These are phyloP conservation scores for Sergeia podlipaevii DNA, from an alignment of 208 protist genomes.

Conservation along the genomic window DNA sequence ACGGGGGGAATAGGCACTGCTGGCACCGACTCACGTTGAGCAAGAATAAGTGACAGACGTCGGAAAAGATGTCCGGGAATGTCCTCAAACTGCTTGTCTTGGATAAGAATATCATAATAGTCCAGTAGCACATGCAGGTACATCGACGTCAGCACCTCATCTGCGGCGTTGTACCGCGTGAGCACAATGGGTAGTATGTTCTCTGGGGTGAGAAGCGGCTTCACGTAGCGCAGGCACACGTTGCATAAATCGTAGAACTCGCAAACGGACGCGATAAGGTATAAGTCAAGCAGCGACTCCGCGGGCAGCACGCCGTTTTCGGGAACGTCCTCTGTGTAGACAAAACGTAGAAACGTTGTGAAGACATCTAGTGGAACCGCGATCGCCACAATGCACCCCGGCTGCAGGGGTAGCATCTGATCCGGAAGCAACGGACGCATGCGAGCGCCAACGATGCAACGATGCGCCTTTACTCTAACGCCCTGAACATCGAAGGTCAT, in stretches of 20 bases:
- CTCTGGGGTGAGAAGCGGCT: conserved; percentile 66
- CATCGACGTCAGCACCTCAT: conserved; percentile 78
- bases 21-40: conserved; percentile 61
- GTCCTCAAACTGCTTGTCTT: conserved; percentile 84
- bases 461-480: conserved; percentile 74
- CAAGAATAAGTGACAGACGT: conserved; percentile 80
- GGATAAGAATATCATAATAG: conserved; percentile 84
- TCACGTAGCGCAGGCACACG: conserved; percentile 65
- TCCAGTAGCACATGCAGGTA: conserved; percentile 81
- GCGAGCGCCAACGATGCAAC: conserved; percentile 83
- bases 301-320: conserved; percentile 61
- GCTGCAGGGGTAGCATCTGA: conserved; percentile 72
- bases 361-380: conserved; percentile 77
- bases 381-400: conserved; percentile 75
- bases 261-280: conserved; percentile 68
- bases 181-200: conserved; percentile 87
- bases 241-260: conserved; percentile 81
- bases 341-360: conserved; percentile 75
- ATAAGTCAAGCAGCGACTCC: conserved; percentile 82
- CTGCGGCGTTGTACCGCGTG: conserved; percentile 80
- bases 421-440: conserved; percentile 77
- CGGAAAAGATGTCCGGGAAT: conserved; percentile 89
- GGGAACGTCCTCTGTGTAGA: conserved; percentile 87
- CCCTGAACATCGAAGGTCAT: conserved; percentile 89
- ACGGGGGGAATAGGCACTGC: conserved; percentile 52